Evolutionary conservation across 148 eudicot genomes (phyloP).

Genomic region (Rhododendron kiyosumense): DNA sequence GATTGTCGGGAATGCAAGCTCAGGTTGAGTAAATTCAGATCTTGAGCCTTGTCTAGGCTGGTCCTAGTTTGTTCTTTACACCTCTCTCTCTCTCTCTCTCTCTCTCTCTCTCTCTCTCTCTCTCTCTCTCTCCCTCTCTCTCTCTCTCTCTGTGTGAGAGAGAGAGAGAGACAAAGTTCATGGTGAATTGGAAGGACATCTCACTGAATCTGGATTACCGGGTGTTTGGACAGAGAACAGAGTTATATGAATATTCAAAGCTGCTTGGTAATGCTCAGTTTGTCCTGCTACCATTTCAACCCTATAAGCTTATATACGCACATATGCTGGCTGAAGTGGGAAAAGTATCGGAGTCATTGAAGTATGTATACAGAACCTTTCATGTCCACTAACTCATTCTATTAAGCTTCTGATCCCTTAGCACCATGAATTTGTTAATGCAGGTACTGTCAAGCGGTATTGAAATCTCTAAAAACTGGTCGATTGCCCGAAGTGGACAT

Average conservation of each 20-base stretch:
- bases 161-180: too few relatives aligned
- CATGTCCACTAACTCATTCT: slow-evolving; percentile 1
- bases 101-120: too few relatives aligned
- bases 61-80: not conserved
- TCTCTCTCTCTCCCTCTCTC: too few relatives aligned
- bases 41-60: not conserved
- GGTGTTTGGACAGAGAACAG: slow-evolving; percentile 57
- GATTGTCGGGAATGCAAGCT: not conserved
- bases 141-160: too few relatives aligned
- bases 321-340: slow-evolving; percentile 93
- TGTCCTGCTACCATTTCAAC: slow-evolving; percentile 73
- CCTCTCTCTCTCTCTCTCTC: too few relatives aligned
- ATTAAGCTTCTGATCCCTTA: slow-evolving; percentile 17
- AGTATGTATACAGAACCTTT: slow-evolving; percentile 43
- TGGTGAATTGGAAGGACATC: not conserved
- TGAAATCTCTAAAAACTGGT: slow-evolving; percentile 65
- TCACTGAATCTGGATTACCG: slow-evolving; percentile 3
- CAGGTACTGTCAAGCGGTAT: slow-evolving; percentile 80
- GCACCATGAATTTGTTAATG: slow-evolving; percentile 13
- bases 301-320: slow-evolving; percentile 79
- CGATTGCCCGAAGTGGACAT: slow-evolving; percentile 70
- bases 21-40: not conserved
- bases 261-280: slow-evolving; percentile 85
- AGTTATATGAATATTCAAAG: slow-evolving; percentile 78
- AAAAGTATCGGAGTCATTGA: slow-evolving; percentile 69